Base-by-base conservation (phyloP, 768 basidiomycete species). In the Xanthoconium stramineum region DNA sequence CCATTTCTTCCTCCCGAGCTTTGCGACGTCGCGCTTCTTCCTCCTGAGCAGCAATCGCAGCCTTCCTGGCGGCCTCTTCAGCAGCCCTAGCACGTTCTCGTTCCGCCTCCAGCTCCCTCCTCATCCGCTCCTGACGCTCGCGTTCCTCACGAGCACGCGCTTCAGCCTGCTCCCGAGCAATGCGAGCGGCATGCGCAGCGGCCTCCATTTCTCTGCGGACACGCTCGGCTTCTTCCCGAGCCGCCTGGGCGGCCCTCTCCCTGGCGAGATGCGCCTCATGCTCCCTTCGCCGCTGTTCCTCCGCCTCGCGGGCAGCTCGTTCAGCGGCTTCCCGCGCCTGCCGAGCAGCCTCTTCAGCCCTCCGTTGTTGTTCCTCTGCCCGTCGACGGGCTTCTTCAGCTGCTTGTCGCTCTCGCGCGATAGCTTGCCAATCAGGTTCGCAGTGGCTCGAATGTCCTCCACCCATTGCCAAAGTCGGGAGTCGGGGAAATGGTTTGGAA, bases 131-230 rank as follows among this genome's bases (percentile, higher is more conserved):
- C 29, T 61, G 62, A 29, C 50, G 66, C 40, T 62, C 56, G 7
- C 51, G 59, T 47, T 71, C 70, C 50, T 61, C 56, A 7, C 70
- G 61, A 15, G 57, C 70, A 10, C 60, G 50, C 5, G 64, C 66
- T 44, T 70, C 69, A 0, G 68, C 69, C 29, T 53, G 43, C 32
- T 68, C 57, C 28, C 19, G 53, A 14, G 70, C 69, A 7, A 59
- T 28, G 10, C 59, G 53, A n/a, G 65, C 70, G 20, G 65, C 70
- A 46, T 45, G 43, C 7, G 46, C 57, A 0, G 70, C 68, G 7
- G 61, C 66, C 20, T 70, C 66, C 17, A 8, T 28, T 45, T 62
- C 57, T 20, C 57, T 61, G 29, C 61, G 62, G 7, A 68, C 40
- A 10, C 68, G 66, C 20, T 66, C 58, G 3, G 58, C 66, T 47